Evolutionary conservation across 768 basidiomycete genomes (phyloP).

Genomic region (Boletus rex-veris): DNA sequence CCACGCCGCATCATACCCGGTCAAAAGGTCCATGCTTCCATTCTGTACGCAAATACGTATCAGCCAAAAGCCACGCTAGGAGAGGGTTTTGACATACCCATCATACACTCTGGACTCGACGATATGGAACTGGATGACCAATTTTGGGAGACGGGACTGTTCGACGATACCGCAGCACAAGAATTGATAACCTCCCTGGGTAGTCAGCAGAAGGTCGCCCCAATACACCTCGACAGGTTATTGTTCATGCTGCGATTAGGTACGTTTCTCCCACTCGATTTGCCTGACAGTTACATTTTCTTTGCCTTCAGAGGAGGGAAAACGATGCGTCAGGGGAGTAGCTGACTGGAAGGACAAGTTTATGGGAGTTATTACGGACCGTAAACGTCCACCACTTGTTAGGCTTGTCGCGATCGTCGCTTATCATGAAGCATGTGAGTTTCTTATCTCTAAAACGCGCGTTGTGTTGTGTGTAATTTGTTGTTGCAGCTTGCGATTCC

Average conservation of each 20-base stretch:
- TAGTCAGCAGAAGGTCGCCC: conserved; percentile 4
- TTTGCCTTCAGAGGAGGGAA: conserved; percentile 16
- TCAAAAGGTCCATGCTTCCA: conserved; percentile 26
- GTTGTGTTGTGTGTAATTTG: neutral
- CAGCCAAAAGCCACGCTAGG: conserved; percentile 17
- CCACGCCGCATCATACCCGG: conserved; percentile 27
- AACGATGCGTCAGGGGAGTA: conserved; percentile 16
- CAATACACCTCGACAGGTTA: conserved; percentile 2
- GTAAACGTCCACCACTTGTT: conserved; percentile 11
- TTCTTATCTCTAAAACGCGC: too few relatives aligned
- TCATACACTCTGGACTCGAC: neutral
- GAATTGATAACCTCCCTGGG: conserved; percentile 9
- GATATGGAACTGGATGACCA: neutral
- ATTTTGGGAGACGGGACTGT: conserved; percentile 21
- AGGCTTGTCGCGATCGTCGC: conserved; percentile 22
- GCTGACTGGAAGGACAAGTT: conserved; percentile 10
- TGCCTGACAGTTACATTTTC: neutral
- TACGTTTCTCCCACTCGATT: conserved; percentile 1
- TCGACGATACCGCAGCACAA: conserved; percentile 16
- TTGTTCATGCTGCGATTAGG: conserved; percentile 21
- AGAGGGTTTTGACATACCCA: conserved; percentile 24
- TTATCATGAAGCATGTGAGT: conserved; percentile 21
- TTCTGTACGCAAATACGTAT: conserved; percentile 21
- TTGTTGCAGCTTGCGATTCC: conserved; percentile 7
- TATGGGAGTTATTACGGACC: conserved; percentile 4